A percentile compares a stretch with the other conserved stretches of the same genome.
These are phyloP conservation scores for Phytophthora aleatoria DNA, from an alignment of 352 stramenopile species.

Conservation along the genomic window DNA sequence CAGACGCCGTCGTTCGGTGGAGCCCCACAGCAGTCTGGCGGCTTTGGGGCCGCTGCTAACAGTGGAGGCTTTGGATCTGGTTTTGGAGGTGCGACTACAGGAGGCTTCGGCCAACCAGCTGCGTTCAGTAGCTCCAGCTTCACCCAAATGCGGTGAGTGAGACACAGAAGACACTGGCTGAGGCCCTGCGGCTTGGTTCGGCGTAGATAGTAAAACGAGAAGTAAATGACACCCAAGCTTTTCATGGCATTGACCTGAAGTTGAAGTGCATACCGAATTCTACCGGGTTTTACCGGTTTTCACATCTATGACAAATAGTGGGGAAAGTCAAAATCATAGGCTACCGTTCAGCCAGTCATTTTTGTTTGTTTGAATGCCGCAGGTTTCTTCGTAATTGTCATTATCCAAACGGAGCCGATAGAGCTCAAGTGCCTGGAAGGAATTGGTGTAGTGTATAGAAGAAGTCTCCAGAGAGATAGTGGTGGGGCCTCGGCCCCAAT, in stretches of 20 bases:
- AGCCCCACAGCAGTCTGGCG: slow-evolving; percentile 18
- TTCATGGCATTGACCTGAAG: background rate
- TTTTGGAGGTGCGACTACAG: slow-evolving; percentile 32
- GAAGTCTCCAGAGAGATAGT: background rate
- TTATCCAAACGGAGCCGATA: slow-evolving; percentile 14
- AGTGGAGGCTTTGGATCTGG: slow-evolving; percentile 39
- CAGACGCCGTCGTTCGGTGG: slow-evolving; percentile 44
- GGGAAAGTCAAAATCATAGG: background rate
- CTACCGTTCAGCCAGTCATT: slow-evolving; percentile 25
- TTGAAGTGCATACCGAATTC: no score
- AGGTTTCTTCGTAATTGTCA: background rate
- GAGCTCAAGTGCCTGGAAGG: slow-evolving; percentile 4
- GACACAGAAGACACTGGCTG: background rate
- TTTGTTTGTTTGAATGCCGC: background rate
- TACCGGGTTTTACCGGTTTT: background rate
- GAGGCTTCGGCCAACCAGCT: slow-evolving; percentile 44
- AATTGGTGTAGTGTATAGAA: slow-evolving; percentile 10
- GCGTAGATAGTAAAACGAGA: slow-evolving; percentile 19
- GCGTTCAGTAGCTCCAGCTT: slow-evolving; percentile 56
- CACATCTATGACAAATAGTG: background rate
- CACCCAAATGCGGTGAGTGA: slow-evolving; percentile 53
- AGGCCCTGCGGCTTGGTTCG: background rate
- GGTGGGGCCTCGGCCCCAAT: background rate
- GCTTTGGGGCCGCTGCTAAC: slow-evolving; percentile 39
- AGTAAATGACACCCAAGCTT: slow-evolving; percentile 14